Evolutionary conservation across 495 filamentous ascomycete genomes (phyloP).

Genomic region (Trichocladium uniseriatum): DNA sequence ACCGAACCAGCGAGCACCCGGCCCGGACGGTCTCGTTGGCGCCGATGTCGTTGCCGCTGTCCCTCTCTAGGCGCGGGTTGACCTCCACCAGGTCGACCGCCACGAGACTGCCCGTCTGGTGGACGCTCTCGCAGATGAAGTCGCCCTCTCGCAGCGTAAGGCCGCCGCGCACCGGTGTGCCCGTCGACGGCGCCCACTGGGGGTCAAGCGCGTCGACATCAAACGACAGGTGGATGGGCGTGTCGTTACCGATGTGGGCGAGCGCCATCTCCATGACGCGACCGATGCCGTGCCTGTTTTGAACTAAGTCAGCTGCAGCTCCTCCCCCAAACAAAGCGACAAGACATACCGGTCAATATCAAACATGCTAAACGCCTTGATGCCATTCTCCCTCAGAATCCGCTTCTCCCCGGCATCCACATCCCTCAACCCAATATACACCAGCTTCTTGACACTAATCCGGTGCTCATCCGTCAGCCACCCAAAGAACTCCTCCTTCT

Average conservation of each 20-base stretch:
- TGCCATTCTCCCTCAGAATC: conserved; percentile 74
- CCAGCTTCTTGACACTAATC: conserved; percentile 69
- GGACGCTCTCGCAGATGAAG: conserved; percentile 94
- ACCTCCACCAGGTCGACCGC: conserved; percentile 95
- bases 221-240: conserved; percentile 93
- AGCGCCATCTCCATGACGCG: conserved; percentile 96
- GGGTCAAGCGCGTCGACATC: conserved; percentile 96
- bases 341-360: conserved; percentile 71
- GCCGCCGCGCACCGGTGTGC: conserved; percentile 91
- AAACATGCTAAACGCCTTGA: conserved; percentile 97
- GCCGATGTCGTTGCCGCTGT: conserved; percentile 48
- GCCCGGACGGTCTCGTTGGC: conserved; percentile 82
- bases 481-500: conserved; percentile 68
- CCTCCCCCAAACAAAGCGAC: no score
- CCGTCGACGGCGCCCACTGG: conserved; percentile 90
- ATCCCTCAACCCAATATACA: conserved; percentile 94
- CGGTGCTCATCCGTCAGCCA: conserved; percentile 61
- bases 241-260: conserved; percentile 85
- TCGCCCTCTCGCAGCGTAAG: conserved; percentile 93
- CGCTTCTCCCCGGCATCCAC: conserved; percentile 88
- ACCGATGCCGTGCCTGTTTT: conserved; percentile 75
- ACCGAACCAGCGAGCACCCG: conserved; percentile 83
- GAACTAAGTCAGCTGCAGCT: not conserved
- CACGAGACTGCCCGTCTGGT: conserved; percentile 82
- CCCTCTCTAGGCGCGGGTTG: conserved; percentile 76